Evolutionary conservation across 192 early-diverging fungal genomes (phyloP), one percentile per base, ranked within the genome.

Genomic region (Podila minutissima): DNA sequence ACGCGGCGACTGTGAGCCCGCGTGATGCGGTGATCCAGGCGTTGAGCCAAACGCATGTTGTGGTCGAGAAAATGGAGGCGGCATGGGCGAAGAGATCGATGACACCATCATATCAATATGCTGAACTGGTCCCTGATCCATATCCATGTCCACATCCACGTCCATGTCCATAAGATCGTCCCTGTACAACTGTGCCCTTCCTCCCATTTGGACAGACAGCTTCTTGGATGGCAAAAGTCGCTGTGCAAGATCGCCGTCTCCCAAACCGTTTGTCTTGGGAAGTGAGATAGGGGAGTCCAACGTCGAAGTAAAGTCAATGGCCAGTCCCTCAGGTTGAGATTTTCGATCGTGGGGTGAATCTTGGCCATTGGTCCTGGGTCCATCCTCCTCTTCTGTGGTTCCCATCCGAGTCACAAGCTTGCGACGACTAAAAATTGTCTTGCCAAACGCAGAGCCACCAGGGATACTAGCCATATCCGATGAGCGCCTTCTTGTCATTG

Each of bases 91-190:
- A 4, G 74, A 76, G 7, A 69, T 76, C 22, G 65, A 50, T 0
- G 46, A 26, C 28, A 77, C 63, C 9, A 67, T 26, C 38, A 77
- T 20, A 53, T 77, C 75, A 20, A 77, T 28, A 46, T 77, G 75
- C 50, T 71, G 75, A 11, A 69, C 31, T 10, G 32, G 38, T 11
- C 71, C 64, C 6, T 66, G 64, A 22, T 71, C 75, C 9, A 71
- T 63, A 4, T 77, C 75, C 67, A 71, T 71, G 35, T 71, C 68
- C 2, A 59, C 66, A 20, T 77, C 74, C 10, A 69, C 15, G 38
- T 69, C 69, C 17, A 71, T 38, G 7, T 55, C 53, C 67, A 69
- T 69, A 6, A 58, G 29, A 7, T 60, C 67, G 13, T 57, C 59
- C 41, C 15, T 46, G 41, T 46, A 46, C 41, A 46, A 46, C 41